Evolutionary conservation across 179 eudicot genomes (phyloP).

Genomic region (Beta macrorhiza): DNA sequence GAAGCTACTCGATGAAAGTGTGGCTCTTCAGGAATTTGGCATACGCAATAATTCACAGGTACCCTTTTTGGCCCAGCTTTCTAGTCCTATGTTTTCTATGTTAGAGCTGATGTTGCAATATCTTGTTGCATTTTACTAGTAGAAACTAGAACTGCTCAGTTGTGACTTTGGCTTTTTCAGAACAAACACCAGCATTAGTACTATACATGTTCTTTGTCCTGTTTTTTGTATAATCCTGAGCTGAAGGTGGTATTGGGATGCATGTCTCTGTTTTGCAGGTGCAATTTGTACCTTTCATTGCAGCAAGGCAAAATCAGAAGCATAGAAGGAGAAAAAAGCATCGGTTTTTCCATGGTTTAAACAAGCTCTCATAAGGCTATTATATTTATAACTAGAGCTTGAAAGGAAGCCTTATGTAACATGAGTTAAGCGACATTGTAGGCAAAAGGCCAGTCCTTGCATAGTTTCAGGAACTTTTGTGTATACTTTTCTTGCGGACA

Average conservation of each 20-base stretch:
- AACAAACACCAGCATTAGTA: neutral
- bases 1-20: slow-evolving; percentile 65
- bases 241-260: neutral
- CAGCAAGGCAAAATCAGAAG: neutral
- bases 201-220: neutral
- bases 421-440: neutral
- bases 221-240: neutral
- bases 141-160: neutral
- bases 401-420: neutral
- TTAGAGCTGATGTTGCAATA: neutral
- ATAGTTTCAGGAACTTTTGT: no score
- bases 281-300: slow-evolving; percentile 66
- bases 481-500: no score
- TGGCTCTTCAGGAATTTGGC: slow-evolving; percentile 68
- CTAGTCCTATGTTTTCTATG: neutral
- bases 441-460: no score
- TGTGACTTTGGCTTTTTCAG: neutral
- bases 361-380: slow-evolving; percentile 36
- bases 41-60: slow-evolving; percentile 89
- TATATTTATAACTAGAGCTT: neutral
- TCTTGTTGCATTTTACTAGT: neutral
- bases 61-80: slow-evolving; percentile 8
- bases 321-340: slow-evolving; percentile 78
- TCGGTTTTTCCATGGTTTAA: slow-evolving; percentile 85
- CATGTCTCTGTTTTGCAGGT: slow-evolving; percentile 44